Evolutionary conservation across 495 filamentous ascomycete species (phyloP).

Genomic region (Choiromyces venosus): DNA sequence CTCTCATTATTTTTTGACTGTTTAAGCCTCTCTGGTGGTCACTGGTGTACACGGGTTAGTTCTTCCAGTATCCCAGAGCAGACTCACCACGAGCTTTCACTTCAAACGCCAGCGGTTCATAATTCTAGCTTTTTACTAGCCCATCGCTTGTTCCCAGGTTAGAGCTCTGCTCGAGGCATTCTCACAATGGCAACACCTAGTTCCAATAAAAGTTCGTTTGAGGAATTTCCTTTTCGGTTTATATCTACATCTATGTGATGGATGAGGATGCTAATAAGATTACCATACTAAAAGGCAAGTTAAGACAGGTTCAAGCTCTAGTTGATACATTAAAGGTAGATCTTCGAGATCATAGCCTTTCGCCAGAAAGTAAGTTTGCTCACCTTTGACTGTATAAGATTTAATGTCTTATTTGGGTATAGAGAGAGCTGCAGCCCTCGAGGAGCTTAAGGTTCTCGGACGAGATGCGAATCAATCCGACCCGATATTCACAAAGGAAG

Average conservation of each 20-base stretch:
- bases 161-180: not conserved
- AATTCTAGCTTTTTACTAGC: not conserved
- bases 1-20: not conserved
- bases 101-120: not conserved
- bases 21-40: not conserved
- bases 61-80: not conserved
- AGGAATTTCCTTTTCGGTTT: not conserved
- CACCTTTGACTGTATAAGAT: not conserved
- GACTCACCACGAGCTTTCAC: not conserved
- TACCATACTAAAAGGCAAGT: constrained; percentile 6
- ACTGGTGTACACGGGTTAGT: not conserved
- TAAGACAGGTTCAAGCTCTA: constrained; percentile 42
- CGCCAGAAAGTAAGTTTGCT: constrained; percentile 51
- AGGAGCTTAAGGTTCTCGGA: constrained; percentile 73
- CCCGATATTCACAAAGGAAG: constrained; percentile 73
- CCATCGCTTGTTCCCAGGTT: not conserved
- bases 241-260: not conserved
- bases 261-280: not conserved
- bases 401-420: constrained; percentile 18
- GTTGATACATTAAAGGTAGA: constrained; percentile 57
- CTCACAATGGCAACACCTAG: not conserved
- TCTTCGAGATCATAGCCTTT: constrained; percentile 51
- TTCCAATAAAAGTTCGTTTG: not conserved
- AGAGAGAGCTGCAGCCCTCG: constrained; percentile 61
- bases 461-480: constrained; percentile 64